Evolutionary conservation across 495 filamentous ascomycete genomes (phyloP).

Genomic region (Terfezia boudieri): DNA sequence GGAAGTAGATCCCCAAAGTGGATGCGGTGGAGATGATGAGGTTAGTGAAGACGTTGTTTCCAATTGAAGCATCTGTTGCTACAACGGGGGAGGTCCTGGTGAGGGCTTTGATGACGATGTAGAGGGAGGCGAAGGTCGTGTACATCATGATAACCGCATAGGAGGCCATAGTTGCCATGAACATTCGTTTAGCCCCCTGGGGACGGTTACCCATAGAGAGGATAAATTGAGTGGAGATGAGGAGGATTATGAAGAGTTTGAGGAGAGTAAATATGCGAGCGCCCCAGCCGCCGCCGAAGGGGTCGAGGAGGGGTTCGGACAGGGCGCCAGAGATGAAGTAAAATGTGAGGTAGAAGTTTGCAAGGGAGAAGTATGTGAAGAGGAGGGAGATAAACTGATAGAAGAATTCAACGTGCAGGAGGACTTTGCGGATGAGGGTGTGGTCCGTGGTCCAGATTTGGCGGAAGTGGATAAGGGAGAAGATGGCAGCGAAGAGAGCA

Average conservation of each 20-base stretch:
- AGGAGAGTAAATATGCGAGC: conserved; percentile 68
- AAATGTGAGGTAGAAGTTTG: conserved; percentile 97
- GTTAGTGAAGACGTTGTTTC: conserved; percentile 80
- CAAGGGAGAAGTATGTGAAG: conserved; percentile 95
- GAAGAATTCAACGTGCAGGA: conserved; percentile 86
- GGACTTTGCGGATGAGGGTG: conserved; percentile 62
- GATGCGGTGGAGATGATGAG: conserved; percentile 73
- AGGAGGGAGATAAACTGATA: conserved; percentile 80
- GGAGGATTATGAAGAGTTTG: conserved; percentile 59
- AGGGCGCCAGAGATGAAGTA: conserved; percentile 97
- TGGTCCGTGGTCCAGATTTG: conserved; percentile 94
- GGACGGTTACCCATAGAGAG: conserved; percentile 96
- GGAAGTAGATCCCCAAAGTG: conserved; percentile 85
- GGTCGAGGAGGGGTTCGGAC: conserved; percentile 56
- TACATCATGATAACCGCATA: conserved; percentile 92
- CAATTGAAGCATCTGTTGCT: conserved; percentile 30
- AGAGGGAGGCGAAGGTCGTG: conserved; percentile 69
- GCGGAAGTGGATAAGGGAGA: conserved; percentile 81
- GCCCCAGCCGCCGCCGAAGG: conserved; percentile 70
- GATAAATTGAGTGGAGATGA: conserved; percentile 91
- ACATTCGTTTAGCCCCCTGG: conserved; percentile 88
- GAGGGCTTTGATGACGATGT: conserved; percentile 45
- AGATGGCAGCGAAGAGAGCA: conserved; percentile 95
- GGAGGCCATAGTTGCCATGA: conserved; percentile 61
- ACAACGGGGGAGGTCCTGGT: neutral